Evolutionary conservation across 306 rosid genomes (phyloP), one percentile per base, ranked within the genome.

Genomic region (Ammopiptanthus mongolicus): DNA sequence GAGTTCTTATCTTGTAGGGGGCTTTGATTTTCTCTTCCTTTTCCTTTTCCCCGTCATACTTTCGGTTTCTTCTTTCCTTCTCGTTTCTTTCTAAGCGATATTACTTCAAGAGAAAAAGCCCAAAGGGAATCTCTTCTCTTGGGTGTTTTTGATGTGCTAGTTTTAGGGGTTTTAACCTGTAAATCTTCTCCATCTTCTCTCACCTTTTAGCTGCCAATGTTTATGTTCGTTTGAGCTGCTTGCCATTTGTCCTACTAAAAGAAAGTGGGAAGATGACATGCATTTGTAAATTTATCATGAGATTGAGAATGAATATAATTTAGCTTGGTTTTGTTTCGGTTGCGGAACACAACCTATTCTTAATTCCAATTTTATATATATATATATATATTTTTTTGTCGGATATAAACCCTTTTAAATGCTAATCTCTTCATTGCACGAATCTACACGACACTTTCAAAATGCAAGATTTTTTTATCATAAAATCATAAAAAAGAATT

Each of bases 101-200:
- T 77, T 71, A 56, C 83, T 64, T 84, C 86, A 42, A 80, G 82
- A 63, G 85, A 76, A 74, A 69, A 90, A 80, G 86, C 63, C 57
- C 23, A 76, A 87, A 36, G 72, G 28, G 62, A 34, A 58, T 70
- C 87, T 85, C 83, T 86, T 75, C 88, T 82, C 77, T 81, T 51
- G 71, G 82, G 85, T 78, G 29, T 80, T 86, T 86, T 85, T 82
- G 84, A 78, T 60, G 62, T 61, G 75, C 39, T 85, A 91, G 87
- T 78, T 81, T 80, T 82, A 85, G 81, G 82, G 85, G 68, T 73
- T 80, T 79, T 75, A 81, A 51, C 68, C 36, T 78, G 85, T 86
- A 25, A 25, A 81, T 58, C 75, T 81, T 78, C 76, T 65, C 25
- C 65, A 4, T 34, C 39, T 63, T 33, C 51, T 51, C 19, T 72